phyloP scores from a whole-genome alignment of 306 rosid genomes.

The Lathyrus sativus region DNA sequence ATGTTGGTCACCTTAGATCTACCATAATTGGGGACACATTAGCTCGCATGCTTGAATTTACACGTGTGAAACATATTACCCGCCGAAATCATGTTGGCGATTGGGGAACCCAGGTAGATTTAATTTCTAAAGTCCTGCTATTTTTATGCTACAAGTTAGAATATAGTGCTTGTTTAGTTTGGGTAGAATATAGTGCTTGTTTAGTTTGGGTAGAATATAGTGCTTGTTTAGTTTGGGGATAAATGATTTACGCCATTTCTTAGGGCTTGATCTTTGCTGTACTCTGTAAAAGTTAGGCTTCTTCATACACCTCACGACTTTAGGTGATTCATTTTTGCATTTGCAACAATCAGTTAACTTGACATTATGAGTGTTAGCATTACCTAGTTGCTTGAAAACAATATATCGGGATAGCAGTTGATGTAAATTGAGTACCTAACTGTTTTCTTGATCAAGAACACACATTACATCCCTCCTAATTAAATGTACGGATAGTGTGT shows the following conservation, averaged over 20 bases:
- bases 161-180: too few relatives aligned
- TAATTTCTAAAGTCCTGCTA: constrained; percentile 2
- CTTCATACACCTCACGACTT: constrained; percentile 15
- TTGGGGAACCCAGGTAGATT: constrained; percentile 96
- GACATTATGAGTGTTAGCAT: constrained; percentile 17
- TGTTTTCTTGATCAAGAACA: constrained; percentile 22
- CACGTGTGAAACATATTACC: constrained; percentile 71
- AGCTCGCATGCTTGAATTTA: constrained; percentile 90
- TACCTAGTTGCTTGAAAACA: constrained; percentile 18
- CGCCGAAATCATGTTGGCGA: constrained; percentile 96
- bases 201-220: too few relatives aligned
- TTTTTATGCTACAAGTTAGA: constrained; percentile 25
- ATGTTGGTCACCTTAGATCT: constrained; percentile 96
- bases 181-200: too few relatives aligned
- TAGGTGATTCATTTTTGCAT: constrained; percentile 10
- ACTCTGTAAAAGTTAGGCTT: constrained; percentile 27
- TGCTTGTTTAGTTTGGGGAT: constrained; percentile 5
- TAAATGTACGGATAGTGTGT: constrained; percentile 20
- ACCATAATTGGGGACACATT: constrained; percentile 91
- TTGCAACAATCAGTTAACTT: constrained; percentile 26
- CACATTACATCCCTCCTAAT: constrained; percentile 17
- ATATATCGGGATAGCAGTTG: constrained; percentile 1
- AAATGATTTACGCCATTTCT: constrained; percentile 19
- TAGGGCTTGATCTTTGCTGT: constrained; percentile 30
- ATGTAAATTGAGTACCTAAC: constrained; percentile 11